Evolutionary conservation across 768 basidiomycete species (phyloP).

Genomic region (Termitomyces titanicus): DNA sequence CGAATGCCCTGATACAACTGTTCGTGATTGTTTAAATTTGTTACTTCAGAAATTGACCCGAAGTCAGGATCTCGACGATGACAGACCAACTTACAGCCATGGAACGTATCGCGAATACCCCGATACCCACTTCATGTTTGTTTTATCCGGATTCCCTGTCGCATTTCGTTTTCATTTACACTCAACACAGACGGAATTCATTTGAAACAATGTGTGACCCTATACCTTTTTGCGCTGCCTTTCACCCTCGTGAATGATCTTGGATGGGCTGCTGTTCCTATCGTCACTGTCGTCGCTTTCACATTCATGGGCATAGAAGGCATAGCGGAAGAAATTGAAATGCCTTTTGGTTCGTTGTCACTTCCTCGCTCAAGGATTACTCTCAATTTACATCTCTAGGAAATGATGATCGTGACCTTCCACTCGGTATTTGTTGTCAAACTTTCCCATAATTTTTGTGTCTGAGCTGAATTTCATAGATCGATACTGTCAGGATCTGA

Average conservation of each 20-base stretch:
- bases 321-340: slow-evolving; percentile 92
- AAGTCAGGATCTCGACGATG: slow-evolving; percentile 66
- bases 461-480: slow-evolving; percentile 37
- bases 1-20: slow-evolving; percentile 75
- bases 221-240: slow-evolving; percentile 90
- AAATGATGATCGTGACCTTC: slow-evolving; percentile 64
- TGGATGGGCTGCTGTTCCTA: slow-evolving; percentile 80
- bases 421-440: slow-evolving; percentile 48
- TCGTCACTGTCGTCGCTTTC: slow-evolving; percentile 84
- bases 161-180: background rate
- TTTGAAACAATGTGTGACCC: slow-evolving; percentile 90
- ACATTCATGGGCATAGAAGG: slow-evolving; percentile 95
- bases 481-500: slow-evolving; percentile 81
- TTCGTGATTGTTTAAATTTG: slow-evolving; percentile 22
- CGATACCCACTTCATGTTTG: slow-evolving; percentile 71
- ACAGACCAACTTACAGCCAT: slow-evolving; percentile 82
- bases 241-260: slow-evolving; percentile 81
- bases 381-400: slow-evolving; percentile 30
- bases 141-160: background rate
- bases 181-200: slow-evolving; percentile 72
- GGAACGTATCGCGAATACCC: slow-evolving; percentile 90
- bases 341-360: slow-evolving; percentile 75
- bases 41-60: slow-evolving; percentile 1
- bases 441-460: background rate
- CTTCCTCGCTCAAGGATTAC: background rate